Conservation (phyloP, 805 yeast genomes). For the Brettanomyces custersianus region DNA sequence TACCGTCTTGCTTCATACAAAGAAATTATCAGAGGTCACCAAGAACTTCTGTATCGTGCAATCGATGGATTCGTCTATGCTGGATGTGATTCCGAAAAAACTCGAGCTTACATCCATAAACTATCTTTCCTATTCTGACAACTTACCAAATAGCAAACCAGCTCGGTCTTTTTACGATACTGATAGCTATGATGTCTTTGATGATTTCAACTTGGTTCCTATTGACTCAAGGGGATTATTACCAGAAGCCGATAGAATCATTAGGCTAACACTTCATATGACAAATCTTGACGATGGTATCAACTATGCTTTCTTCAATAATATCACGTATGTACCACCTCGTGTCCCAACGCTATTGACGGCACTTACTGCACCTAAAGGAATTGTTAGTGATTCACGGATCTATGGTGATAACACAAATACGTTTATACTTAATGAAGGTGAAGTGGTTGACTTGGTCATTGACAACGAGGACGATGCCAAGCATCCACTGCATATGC, state of each 20-base stretch:
- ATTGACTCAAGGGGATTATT: constrained; percentile 29
- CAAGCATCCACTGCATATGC: constrained; percentile 93
- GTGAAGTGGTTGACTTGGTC: constrained; percentile 66
- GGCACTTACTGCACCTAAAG: constrained; percentile 50
- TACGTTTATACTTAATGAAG: constrained; percentile 47
- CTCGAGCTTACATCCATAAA: constrained; percentile 47
- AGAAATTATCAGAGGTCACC: constrained; percentile 23
- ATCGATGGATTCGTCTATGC: constrained; percentile 54
- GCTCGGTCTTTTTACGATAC: constrained; percentile 14
- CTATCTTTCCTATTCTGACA: constrained; percentile 41
- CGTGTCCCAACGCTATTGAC: constrained; percentile 64
- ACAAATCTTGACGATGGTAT: constrained; percentile 65
- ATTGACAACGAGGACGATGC: constrained; percentile 80
- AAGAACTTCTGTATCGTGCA: constrained; percentile 56
- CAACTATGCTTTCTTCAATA: constrained; percentile 69
- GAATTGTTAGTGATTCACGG: constrained; percentile 39
- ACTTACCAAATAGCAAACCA: constrained; percentile 16
- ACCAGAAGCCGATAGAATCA: constrained; percentile 53
- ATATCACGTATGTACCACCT: constrained; percentile 54
- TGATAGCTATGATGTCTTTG: constrained; percentile 26
- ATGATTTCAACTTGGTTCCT: constrained; percentile 41
- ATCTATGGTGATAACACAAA: constrained; percentile 72
- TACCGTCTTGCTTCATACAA: constrained; percentile 57
- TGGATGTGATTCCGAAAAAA: constrained; percentile 57
- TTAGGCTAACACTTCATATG: constrained; percentile 54